A percentile compares a stretch with the other conserved stretches of the same genome.
Evolutionary conservation across 2,329 filamentous ascomycete species (phyloP).

Genomic region (Cladosporium phlei): DNA sequence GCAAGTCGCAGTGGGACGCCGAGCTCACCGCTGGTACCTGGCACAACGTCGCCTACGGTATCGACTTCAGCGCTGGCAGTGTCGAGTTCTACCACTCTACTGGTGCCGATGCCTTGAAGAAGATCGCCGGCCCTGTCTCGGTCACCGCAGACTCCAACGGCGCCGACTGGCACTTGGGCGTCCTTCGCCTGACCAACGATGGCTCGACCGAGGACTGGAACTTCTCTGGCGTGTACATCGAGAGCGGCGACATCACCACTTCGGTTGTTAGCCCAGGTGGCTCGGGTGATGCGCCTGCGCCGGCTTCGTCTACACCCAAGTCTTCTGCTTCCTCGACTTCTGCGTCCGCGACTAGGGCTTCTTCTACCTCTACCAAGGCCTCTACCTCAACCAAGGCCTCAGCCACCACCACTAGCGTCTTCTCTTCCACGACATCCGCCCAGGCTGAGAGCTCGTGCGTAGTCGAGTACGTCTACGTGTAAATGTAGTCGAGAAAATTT

Average conservation of each 20-base stretch:
- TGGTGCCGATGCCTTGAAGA: conserved; percentile 52
- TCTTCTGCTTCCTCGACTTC: conserved; percentile 19
- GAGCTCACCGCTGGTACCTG: conserved; percentile 60
- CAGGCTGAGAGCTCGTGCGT: conserved; percentile 10
- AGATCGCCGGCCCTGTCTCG: conserved; percentile 57
- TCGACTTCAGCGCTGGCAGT: conserved; percentile 59
- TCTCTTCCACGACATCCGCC: not conserved
- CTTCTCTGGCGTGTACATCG: conserved; percentile 68
- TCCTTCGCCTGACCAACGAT: conserved; percentile 59
- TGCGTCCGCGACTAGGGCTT: conserved; percentile 16
- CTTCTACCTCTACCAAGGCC: conserved; percentile 6
- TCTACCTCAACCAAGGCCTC: conserved; percentile 3
- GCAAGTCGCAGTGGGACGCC: conserved; percentile 58
- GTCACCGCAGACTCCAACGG: conserved; percentile 58
- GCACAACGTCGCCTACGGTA: conserved; percentile 73
- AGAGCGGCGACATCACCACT: conserved; percentile 46
- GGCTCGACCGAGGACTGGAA: conserved; percentile 60
- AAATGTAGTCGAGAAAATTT: no score
- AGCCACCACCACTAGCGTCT: not conserved
- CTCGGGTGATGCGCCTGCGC: conserved; percentile 7
- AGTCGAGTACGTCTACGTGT: conserved; percentile 18
- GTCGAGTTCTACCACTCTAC: conserved; percentile 69
- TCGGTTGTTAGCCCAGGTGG: conserved; percentile 21
- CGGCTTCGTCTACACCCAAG: conserved; percentile 7
- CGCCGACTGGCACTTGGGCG: conserved; percentile 67